Percentiles rank a stretch among this genome's conserved stretches.
Conservation (phyloP, 2,329 filamentous ascomycete genomes). For the Annulohypoxylon truncatum region DNA sequence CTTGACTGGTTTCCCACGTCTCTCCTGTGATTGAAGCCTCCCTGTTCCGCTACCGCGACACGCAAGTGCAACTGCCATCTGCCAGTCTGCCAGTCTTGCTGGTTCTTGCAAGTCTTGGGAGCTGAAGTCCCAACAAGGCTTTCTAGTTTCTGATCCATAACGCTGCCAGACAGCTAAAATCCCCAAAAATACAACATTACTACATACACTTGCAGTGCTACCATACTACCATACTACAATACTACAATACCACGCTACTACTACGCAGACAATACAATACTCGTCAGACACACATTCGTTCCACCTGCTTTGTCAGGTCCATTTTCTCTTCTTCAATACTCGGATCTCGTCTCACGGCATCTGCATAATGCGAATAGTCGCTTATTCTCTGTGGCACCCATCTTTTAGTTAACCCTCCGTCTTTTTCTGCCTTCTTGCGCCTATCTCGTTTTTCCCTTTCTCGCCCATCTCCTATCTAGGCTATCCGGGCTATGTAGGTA, state of each 20-base stretch:
- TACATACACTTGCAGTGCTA: not conserved
- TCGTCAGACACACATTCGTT: slow-evolving; percentile 33
- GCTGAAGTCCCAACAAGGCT: slow-evolving; percentile 31
- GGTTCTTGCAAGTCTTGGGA: slow-evolving; percentile 13
- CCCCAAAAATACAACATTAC: not conserved
- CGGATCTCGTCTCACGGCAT: slow-evolving; percentile 44
- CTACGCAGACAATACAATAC: slow-evolving; percentile 3
- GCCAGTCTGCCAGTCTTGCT: not conserved
- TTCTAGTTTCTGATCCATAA: slow-evolving; percentile 14
- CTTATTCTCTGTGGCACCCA: slow-evolving; percentile 49
- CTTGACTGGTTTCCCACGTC: slow-evolving; percentile 28
- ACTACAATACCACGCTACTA: not conserved
- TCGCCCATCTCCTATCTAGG: slow-evolving; percentile 24
- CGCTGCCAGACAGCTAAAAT: not conserved
- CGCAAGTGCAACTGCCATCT: slow-evolving; percentile 32
- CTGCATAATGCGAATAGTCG: slow-evolving; percentile 50
- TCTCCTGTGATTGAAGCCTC: slow-evolving; percentile 35
- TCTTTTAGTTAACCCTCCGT: slow-evolving; percentile 47
- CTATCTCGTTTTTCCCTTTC: slow-evolving; percentile 26
- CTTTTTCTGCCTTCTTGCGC: slow-evolving; percentile 34
- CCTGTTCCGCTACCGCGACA: slow-evolving; percentile 39
- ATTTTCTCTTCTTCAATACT: slow-evolving; percentile 21
- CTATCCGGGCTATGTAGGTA: slow-evolving; percentile 18
- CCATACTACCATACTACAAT: not conserved
- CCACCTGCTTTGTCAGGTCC: slow-evolving; percentile 28